Conservation (phyloP, 208 protist species). For the Trichomonas tenax region DNA sequence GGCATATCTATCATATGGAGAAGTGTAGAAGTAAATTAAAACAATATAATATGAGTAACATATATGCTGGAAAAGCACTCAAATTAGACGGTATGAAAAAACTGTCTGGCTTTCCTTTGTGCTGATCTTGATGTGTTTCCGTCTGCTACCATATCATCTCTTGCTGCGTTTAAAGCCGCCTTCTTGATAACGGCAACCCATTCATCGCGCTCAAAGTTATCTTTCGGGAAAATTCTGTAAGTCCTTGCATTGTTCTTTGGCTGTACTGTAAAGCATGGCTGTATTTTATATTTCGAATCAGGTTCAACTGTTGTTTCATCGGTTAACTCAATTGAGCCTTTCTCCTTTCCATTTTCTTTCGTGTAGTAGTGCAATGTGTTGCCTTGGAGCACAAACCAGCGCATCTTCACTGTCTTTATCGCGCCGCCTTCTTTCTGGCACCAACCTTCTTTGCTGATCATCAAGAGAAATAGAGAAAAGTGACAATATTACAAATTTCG, state of each 20-base stretch:
- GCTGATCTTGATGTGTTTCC: no score
- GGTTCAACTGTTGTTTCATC: not conserved
- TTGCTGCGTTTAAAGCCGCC: no score
- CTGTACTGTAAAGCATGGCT: not conserved
- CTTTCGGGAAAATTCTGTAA: not conserved
- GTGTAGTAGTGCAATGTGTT: not conserved
- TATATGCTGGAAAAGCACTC: no score
- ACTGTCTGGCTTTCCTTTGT: no score
- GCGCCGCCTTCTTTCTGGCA: not conserved
- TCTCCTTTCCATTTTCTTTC: not conserved
- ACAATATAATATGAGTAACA: no score
- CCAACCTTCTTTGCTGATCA: not conserved
- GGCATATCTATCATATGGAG: no score
- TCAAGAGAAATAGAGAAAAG: not conserved
- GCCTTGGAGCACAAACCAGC: not conserved
- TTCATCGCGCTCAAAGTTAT: not conserved
- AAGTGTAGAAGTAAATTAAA: no score
- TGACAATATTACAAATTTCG: not conserved
- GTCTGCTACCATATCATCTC: no score
- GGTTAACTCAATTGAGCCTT: not conserved
- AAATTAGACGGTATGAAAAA: no score
- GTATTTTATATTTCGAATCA: not conserved
- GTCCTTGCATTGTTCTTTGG: not conserved
- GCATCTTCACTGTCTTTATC: not conserved
- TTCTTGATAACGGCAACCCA: not conserved